phyloP scores from a whole-genome alignment of 345 rosid species.

The Litchi chinensis region DNA sequence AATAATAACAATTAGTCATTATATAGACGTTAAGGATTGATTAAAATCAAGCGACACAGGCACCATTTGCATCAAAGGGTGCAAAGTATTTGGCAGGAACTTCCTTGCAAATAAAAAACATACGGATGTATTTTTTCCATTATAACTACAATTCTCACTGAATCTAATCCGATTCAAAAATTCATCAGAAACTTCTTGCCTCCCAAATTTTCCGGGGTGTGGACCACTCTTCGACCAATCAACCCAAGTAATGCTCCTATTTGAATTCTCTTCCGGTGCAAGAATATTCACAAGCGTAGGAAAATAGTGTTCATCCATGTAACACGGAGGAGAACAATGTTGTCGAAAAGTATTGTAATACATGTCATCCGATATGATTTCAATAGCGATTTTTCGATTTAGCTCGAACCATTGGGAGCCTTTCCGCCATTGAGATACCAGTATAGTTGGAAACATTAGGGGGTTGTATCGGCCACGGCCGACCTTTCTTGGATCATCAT shows the following conservation, averaged over 20 bases:
- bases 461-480: slow-evolving; percentile 55
- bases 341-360: slow-evolving; percentile 34
- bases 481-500: slow-evolving; percentile 41
- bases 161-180: slow-evolving; percentile 41
- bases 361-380: slow-evolving; percentile 40
- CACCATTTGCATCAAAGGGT: slow-evolving; percentile 43
- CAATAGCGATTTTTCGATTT: slow-evolving; percentile 36
- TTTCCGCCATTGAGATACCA: slow-evolving; percentile 43
- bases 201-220: slow-evolving; percentile 44
- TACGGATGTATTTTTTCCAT: slow-evolving; percentile 34
- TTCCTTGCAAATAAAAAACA: slow-evolving; percentile 57
- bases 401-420: slow-evolving; percentile 56
- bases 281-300: slow-evolving; percentile 40
- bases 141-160: slow-evolving; percentile 41
- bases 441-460: slow-evolving; percentile 43
- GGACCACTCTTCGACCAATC: slow-evolving; percentile 52
- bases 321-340: slow-evolving; percentile 49
- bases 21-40: neutral
- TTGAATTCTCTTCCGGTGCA: slow-evolving; percentile 34
- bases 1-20: neutral
- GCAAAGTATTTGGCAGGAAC: slow-evolving; percentile 47
- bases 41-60: slow-evolving; percentile 27
- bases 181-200: slow-evolving; percentile 34
- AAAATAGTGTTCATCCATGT: slow-evolving; percentile 51
- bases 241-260: slow-evolving; percentile 53